A percentile compares a stretch with the other conserved stretches of the same genome.
phyloP scores from a whole-genome alignment of 257 asterid genomes.

The Solanum paucissectum region DNA sequence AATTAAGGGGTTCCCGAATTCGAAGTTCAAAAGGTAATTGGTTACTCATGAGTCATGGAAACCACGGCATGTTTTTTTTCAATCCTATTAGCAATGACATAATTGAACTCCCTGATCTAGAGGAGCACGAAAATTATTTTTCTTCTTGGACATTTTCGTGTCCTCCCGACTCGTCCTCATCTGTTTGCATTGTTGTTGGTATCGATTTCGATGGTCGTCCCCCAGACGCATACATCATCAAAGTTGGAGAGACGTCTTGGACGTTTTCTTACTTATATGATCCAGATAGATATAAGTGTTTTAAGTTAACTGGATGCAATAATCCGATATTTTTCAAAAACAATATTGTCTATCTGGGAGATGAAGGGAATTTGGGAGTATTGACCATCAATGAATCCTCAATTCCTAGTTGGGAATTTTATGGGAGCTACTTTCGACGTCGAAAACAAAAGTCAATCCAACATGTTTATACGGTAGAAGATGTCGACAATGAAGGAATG shows the following conservation, averaged over 20 bases:
- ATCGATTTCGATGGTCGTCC: neutral
- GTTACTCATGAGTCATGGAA: too few species aligned
- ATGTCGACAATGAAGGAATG: neutral
- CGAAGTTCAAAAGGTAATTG: too few species aligned
- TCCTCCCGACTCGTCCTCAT: neutral
- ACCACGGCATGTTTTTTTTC: too few species aligned
- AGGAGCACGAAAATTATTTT: neutral
- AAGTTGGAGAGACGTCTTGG: neutral
- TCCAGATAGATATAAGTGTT: neutral
- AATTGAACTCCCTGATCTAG: neutral
- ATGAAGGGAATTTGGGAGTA: neutral
- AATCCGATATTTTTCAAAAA: neutral
- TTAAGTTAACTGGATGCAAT: neutral
- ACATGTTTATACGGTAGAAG: neutral
- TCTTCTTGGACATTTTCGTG: neutral
- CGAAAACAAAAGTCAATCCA: neutral
- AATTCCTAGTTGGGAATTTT: neutral
- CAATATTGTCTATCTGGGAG: neutral
- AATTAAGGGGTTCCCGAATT: too few species aligned
- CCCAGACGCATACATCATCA: neutral
- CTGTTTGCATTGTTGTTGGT: too few species aligned
- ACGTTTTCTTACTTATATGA: neutral
- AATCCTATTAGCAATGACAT: neutral
- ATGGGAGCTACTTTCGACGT: neutral
- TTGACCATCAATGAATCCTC: neutral